A percentile compares a stretch with the other conserved stretches of the same genome.
Conservation (phyloP, 495 filamentous ascomycete genomes). For the Aspergillus indologenus region DNA sequence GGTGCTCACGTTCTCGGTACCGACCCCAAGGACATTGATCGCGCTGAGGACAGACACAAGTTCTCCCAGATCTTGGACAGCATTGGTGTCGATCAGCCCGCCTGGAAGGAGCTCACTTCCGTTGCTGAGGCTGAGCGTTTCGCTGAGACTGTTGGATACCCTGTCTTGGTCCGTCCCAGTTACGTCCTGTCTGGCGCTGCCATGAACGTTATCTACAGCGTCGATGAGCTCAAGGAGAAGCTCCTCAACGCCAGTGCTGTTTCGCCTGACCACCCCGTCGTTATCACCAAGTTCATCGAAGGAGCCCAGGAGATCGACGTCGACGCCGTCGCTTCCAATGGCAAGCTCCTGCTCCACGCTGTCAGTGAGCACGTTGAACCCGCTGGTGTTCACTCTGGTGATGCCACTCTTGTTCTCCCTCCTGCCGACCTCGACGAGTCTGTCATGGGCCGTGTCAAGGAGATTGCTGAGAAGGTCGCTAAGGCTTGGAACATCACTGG, state of each 20-base stretch:
- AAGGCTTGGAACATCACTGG: slow-evolving; percentile 96
- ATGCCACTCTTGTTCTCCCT: slow-evolving; percentile 88
- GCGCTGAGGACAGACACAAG: slow-evolving; percentile 95
- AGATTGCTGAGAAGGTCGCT: slow-evolving; percentile 92
- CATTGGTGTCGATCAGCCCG: slow-evolving; percentile 94
- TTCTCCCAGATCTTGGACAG: slow-evolving; percentile 96
- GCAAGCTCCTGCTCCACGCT: slow-evolving; percentile 85
- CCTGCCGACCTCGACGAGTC: slow-evolving; percentile 71
- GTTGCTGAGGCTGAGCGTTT: slow-evolving; percentile 83
- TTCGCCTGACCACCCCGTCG: slow-evolving; percentile 92
- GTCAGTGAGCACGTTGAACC: slow-evolving; percentile 96
- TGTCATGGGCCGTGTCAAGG: slow-evolving; percentile 82
- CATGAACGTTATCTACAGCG: slow-evolving; percentile 94
- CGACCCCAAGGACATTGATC: slow-evolving; percentile 90
- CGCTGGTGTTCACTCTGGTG: slow-evolving; percentile 94
- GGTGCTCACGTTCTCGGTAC: slow-evolving; percentile 88
- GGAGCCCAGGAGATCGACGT: slow-evolving; percentile 97
- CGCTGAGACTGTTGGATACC: slow-evolving; percentile 80
- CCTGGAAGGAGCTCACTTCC: slow-evolving; percentile 95
- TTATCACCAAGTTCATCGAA: slow-evolving; percentile 98
- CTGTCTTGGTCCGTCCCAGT: slow-evolving; percentile 88
- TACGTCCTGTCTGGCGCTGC: slow-evolving; percentile 96
- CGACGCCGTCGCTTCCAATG: slow-evolving; percentile 86
- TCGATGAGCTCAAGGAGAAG: slow-evolving; percentile 83
- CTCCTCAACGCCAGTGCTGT: slow-evolving; percentile 85